Evolutionary conservation across 139 green algal genomes (phyloP), one percentile per base, ranked within the genome.

Genomic region (Chlamydomonas schloesseri): DNA sequence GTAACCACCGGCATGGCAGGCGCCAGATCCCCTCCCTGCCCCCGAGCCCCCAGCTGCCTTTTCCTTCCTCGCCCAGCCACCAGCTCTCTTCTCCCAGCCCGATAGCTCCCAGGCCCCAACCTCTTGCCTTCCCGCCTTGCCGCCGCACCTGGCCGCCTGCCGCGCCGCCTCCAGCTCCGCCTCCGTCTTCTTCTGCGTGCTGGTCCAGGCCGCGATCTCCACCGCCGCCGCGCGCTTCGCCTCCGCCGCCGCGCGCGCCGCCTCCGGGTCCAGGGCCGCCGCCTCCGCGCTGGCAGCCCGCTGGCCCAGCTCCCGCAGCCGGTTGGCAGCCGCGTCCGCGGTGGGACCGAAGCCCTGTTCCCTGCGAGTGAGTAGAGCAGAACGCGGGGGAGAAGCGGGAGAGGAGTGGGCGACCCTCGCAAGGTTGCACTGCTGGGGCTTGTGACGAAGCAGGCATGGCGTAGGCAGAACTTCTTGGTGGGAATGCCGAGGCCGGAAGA

Each of bases 261-360:
- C 58, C 33, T 78, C 58, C 0, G 80, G 80, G 47, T 86, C 80
- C 31, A 71, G 6, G 42, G 42, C 42, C 42, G 42, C 42, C 47
- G 50, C 33, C 34, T 69, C 62, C 2, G 37, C 15, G 31, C 67
- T 65, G 46, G 80, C 68, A 2, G 33, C 26, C 0, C 68, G n/a
- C 36, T 60, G 33, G 28, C 80, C 80, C 34, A 86, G 68, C 50
- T 86, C 80, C 6, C 68, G 47, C 6, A 86, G 65, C 3, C 65
- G 80, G 11, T 14, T 23, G 21, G 21, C 31, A 3, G n/a, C 80
- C 0, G 65, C 47, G 17, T 86, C 50, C 1, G 80, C 80, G 2
- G 80, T 86, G 0, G 67, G 31, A 4, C 0, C 15, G 67, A 46
- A 86, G 9, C 80, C 80, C 21, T 77, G 10, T 0, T 76, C 67